Base-by-base conservation (phyloP, 164 flowering plant species). In the Aristolochia contorta region DNA sequence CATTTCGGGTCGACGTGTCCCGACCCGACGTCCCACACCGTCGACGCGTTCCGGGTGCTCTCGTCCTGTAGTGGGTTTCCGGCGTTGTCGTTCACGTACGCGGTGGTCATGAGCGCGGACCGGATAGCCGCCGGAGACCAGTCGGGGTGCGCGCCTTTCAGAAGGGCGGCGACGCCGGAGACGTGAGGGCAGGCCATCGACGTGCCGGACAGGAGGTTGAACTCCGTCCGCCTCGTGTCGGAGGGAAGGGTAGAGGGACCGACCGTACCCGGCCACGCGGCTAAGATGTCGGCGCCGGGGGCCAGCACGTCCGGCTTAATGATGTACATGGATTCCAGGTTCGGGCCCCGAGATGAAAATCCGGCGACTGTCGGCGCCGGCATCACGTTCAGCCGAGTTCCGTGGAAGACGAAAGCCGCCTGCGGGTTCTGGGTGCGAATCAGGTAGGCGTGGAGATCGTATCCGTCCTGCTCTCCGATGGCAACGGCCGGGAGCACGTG, bases 241-340 rank as follows among this genome's bases (percentile, higher is more conserved):
- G 54, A 33, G 1, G 61, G 2, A 0, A 75, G 21, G 4, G 52
- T 71, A 0, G 75, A 61, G 0, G 83, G 87, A 0, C 75, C 45
- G 19, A 73, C 55, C 0, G 47, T 62, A 15, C 63, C 74, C 0
- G 83, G 71, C 85, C 85, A 86, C 0, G 82, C 85, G 2, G 92
- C 92, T 46, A 84, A 65, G 72, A 86, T 86, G 72, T 82, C 52
- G 55, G 80, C 84, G 24, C 92, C 92, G 37, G 92, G 89, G 2
- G 85, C 92, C 10, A 80, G 63, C 41, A 86, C 0, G 58, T 86
- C 92, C 12, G 92, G 92, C 54, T 86, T 86, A n/a, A 82, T 30
- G 16, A 86, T 54, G 43, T 73, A 61, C 0, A 49, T 19, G 0
- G 82, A 60, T 9, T 57, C 60, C 5, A 51, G 8, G 60, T 70